A percentile compares a stretch with the other conserved stretches of the same genome.
These are phyloP conservation scores for Apophysomyces trapeziformis DNA, from an alignment of 371 early-diverging fungal genomes.

Conservation along the genomic window DNA sequence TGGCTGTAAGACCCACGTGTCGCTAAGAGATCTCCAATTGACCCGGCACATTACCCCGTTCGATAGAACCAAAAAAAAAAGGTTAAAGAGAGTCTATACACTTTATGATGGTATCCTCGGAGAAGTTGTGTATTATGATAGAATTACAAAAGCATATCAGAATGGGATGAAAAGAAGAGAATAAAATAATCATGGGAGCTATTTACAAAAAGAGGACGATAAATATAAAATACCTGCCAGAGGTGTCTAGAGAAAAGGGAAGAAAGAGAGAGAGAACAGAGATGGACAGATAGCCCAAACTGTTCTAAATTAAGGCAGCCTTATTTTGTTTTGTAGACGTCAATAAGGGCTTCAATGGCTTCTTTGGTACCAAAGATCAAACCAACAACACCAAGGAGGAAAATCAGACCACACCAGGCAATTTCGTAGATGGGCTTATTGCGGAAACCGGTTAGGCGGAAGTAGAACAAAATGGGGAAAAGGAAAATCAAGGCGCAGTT, in stretches of 20 bases:
- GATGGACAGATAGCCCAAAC: no score
- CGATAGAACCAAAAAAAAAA: no score
- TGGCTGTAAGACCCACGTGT: no score
- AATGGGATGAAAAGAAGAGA: not conserved
- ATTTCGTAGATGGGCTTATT: conserved; percentile 58
- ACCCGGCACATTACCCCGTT: no score
- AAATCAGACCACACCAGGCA: conserved; percentile 53
- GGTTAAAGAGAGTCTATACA: no score
- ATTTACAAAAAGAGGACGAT: not conserved
- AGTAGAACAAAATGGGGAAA: conserved; percentile 73
- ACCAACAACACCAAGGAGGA: conserved; percentile 52
- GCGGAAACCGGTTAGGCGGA: conserved; percentile 62
- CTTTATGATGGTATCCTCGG: no score
- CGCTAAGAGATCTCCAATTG: no score
- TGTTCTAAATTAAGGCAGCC: not conserved
- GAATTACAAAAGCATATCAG: not conserved
- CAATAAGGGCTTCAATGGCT: conserved; percentile 59
- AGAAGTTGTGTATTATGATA: not conserved
- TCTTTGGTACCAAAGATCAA: conserved; percentile 77
- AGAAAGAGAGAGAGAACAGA: not conserved
- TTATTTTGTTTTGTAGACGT: not conserved
- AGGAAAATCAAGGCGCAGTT: conserved; percentile 78
- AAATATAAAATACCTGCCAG: not conserved
- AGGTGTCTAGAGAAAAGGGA: not conserved
- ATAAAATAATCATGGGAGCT: not conserved